Conservation (phyloP, 768 basidiomycete genomes). For the Lentinula sp. region DNA sequence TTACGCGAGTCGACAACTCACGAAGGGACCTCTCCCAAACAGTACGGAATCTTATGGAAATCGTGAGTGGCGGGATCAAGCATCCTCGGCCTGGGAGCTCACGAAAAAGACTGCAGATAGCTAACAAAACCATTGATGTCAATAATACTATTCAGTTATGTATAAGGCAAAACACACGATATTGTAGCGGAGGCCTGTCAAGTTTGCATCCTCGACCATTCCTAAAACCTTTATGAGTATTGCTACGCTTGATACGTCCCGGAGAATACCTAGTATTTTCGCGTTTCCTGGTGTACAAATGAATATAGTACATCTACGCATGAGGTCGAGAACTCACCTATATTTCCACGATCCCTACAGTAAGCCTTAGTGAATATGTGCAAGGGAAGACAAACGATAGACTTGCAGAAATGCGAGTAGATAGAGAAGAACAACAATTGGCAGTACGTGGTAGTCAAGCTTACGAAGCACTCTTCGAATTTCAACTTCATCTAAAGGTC, state of each 20-base stretch:
- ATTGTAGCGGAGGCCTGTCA: slow-evolving; percentile 28
- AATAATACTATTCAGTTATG: not conserved
- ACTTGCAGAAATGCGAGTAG: slow-evolving; percentile 42
- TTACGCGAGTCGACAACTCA: slow-evolving; percentile 7
- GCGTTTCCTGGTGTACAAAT: not conserved
- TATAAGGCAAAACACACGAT: slow-evolving; percentile 17
- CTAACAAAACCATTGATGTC: slow-evolving; percentile 9
- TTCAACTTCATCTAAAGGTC: slow-evolving; percentile 20
- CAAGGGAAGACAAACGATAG: not conserved
- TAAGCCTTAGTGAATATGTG: not conserved
- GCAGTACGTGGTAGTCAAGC: slow-evolving; percentile 37
- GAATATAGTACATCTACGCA: not conserved
- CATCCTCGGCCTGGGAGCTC: not conserved
- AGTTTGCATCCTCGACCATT: slow-evolving; percentile 21
- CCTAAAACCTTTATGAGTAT: slow-evolving; percentile 9
- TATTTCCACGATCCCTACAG: slow-evolving; percentile 28
- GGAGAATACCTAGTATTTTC: not conserved
- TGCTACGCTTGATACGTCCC: not conserved
- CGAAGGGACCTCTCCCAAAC: slow-evolving; percentile 29
- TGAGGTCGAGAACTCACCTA: slow-evolving; percentile 15
- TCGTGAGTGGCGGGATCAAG: not conserved
- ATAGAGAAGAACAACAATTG: slow-evolving; percentile 38
- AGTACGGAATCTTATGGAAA: slow-evolving; percentile 22
- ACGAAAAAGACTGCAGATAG: slow-evolving; percentile 30
- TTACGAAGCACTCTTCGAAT: slow-evolving; percentile 28